A percentile compares a stretch with the other conserved stretches of the same genome.
These are phyloP conservation scores for Magnusiomyces ingens DNA, from an alignment of 1,139 yeast genomes.

Conservation along the genomic window DNA sequence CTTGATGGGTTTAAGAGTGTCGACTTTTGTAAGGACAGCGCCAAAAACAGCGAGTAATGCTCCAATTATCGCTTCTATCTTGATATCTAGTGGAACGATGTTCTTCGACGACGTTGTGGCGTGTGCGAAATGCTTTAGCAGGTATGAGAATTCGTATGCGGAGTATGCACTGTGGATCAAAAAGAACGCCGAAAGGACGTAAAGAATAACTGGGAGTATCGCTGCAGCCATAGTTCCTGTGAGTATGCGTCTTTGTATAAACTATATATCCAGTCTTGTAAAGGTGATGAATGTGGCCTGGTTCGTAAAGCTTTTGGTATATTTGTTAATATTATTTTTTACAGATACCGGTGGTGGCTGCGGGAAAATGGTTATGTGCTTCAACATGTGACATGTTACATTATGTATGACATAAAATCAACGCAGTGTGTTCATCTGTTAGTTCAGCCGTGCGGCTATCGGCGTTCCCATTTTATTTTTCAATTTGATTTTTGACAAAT, in stretches of 20 bases:
- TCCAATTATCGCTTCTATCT: slow-evolving; percentile 30
- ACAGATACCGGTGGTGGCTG: too few species aligned
- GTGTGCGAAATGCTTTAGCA: slow-evolving; percentile 23
- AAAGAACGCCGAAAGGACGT: slow-evolving; percentile 22
- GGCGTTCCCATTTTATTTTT: too few species aligned
- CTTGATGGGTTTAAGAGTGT: slow-evolving; percentile 26
- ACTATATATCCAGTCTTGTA: too few species aligned
- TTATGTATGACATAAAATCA: too few species aligned
- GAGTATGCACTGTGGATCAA: slow-evolving; percentile 32
- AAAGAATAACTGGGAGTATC: slow-evolving; percentile 12
- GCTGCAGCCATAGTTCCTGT: neutral
- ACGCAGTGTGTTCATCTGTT: too few species aligned
- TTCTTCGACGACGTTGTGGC: slow-evolving; percentile 16
- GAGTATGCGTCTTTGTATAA: too few species aligned
- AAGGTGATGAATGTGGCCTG: too few species aligned
- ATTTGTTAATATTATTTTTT: too few species aligned
- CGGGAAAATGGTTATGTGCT: too few species aligned
- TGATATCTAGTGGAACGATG: slow-evolving; percentile 27
- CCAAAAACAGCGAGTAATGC: slow-evolving; percentile 20
- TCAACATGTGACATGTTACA: too few species aligned
- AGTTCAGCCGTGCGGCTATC: too few species aligned
- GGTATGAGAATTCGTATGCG: slow-evolving; percentile 30
- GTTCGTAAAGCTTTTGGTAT: neutral
- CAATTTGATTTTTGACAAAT: too few species aligned
- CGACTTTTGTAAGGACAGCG: slow-evolving; percentile 21